Evolutionary conservation across 345 rosid genomes (phyloP).

Genomic region (Eucalyptus globulus): DNA sequence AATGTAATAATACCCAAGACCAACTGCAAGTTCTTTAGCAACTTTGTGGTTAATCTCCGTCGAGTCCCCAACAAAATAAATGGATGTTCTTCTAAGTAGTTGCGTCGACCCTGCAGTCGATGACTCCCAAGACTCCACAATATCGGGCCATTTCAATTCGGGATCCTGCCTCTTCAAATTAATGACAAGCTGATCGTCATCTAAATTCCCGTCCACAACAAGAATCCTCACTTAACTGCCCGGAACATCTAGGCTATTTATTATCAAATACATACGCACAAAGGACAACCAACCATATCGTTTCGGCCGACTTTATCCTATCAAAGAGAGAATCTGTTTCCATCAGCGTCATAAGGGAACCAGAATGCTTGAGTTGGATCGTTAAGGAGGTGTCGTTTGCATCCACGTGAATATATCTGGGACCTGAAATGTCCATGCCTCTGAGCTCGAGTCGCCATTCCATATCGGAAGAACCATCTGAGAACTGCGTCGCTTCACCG

Average conservation of each 20-base stretch:
- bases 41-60: constrained; percentile 75
- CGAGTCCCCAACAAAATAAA: constrained; percentile 62
- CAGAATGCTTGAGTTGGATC: constrained; percentile 34
- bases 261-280: not conserved
- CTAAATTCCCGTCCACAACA: constrained; percentile 47
- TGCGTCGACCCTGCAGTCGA: constrained; percentile 60
- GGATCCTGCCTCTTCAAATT: constrained; percentile 81
- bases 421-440: constrained; percentile 16
- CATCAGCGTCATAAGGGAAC: constrained; percentile 34
- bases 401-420: constrained; percentile 65
- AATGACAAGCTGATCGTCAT: constrained; percentile 67
- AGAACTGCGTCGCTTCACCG: constrained; percentile 34
- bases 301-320: constrained; percentile 60
- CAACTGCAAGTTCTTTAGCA: constrained; percentile 68
- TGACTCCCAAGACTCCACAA: constrained; percentile 88
- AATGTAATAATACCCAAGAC: constrained; percentile 50
- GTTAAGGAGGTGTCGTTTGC: constrained; percentile 55
- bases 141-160: constrained; percentile 78
- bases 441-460: constrained; percentile 51
- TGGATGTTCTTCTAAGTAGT: constrained; percentile 76
- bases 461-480: constrained; percentile 61
- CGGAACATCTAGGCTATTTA: not conserved
- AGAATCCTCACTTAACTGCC: not conserved
- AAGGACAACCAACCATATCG: constrained; percentile 51
- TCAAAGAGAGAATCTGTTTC: constrained; percentile 65